Conservation (phyloP, 2,329 filamentous ascomycete species). For the Monascus ruber region DNA sequence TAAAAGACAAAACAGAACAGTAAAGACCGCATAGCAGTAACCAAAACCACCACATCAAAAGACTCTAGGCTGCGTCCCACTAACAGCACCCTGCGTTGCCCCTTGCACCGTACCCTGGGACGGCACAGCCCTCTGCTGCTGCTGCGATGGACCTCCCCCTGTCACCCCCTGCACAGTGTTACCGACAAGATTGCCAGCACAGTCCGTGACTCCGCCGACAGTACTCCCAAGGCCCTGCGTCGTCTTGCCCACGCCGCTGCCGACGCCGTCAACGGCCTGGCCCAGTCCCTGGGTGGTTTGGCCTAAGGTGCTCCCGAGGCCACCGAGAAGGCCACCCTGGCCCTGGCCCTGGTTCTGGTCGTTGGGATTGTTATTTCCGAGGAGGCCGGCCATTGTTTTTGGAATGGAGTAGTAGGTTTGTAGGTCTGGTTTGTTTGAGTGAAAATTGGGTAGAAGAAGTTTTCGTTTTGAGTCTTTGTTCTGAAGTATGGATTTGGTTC, state of each 20-base stretch:
- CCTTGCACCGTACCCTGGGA: too few species aligned
- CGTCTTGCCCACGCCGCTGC: not conserved
- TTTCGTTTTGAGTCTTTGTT: too few species aligned
- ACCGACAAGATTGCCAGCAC: not conserved
- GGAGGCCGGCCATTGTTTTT: not conserved
- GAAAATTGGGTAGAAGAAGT: too few species aligned
- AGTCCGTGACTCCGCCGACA: not conserved
- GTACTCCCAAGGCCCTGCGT: not conserved
- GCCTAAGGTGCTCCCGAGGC: not conserved
- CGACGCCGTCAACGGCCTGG: not conserved
- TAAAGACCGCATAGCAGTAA: too few species aligned
- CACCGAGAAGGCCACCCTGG: not conserved
- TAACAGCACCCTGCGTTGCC: too few species aligned
- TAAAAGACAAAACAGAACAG: too few species aligned
- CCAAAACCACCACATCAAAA: slow-evolving; percentile 3
- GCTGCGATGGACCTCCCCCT: not conserved
- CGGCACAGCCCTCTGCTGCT: not conserved
- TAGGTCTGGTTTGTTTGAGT: too few species aligned
- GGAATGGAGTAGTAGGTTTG: too few species aligned
- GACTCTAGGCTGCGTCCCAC: not conserved
- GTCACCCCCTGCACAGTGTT: not conserved
- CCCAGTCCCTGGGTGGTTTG: slow-evolving; percentile 1
- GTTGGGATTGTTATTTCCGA: not conserved
- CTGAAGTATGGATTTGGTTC: too few species aligned
- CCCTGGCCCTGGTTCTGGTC: not conserved